Percentiles rank a stretch among this genome's conserved stretches.
Conservation (phyloP, 2,329 filamentous ascomycete species). For the Trichothecium roseum region DNA sequence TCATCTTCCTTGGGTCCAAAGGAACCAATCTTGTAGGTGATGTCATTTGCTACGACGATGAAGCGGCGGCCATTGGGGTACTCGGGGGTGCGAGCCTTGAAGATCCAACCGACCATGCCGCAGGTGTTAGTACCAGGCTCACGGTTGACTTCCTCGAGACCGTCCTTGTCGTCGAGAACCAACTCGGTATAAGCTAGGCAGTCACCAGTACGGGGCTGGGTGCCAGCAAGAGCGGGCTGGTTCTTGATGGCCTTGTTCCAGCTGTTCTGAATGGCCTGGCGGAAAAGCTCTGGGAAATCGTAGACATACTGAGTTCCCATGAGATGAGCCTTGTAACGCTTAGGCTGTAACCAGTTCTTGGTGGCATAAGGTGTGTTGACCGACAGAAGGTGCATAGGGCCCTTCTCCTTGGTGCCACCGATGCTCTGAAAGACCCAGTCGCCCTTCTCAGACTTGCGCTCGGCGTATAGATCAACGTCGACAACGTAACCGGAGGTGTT, state of each 20-base stretch:
- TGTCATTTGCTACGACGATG: slow-evolving; percentile 96
- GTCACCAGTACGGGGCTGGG: slow-evolving; percentile 76
- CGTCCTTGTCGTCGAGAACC: slow-evolving; percentile 89
- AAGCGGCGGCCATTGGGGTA: slow-evolving; percentile 89
- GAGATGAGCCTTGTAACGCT: slow-evolving; percentile 97
- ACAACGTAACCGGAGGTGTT: slow-evolving; percentile 98
- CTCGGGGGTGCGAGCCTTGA: slow-evolving; percentile 89
- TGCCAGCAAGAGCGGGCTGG: slow-evolving; percentile 63
- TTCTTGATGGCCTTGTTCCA: slow-evolving; percentile 71
- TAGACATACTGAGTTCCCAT: slow-evolving; percentile 99
- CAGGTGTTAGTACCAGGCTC: slow-evolving; percentile 92
- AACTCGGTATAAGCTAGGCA: slow-evolving; percentile 93
- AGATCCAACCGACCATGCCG: slow-evolving; percentile 97
- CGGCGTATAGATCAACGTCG: slow-evolving; percentile 93
- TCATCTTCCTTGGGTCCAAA: slow-evolving; percentile 95
- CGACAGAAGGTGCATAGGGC: slow-evolving; percentile 85
- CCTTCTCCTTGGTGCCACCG: slow-evolving; percentile 88
- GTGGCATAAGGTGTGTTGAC: slow-evolving; percentile 91
- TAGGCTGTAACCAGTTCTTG: slow-evolving; percentile 97
- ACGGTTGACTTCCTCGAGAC: slow-evolving; percentile 82
- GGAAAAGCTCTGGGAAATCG: slow-evolving; percentile 98
- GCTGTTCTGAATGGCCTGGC: slow-evolving; percentile 92
- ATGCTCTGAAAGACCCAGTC: slow-evolving; percentile 99
- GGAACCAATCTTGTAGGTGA: slow-evolving; percentile 97
- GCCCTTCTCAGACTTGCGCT: slow-evolving; percentile 95